Base-by-base conservation (phyloP, 495 filamentous ascomycete genomes). In the Durotheca rogersii region DNA sequence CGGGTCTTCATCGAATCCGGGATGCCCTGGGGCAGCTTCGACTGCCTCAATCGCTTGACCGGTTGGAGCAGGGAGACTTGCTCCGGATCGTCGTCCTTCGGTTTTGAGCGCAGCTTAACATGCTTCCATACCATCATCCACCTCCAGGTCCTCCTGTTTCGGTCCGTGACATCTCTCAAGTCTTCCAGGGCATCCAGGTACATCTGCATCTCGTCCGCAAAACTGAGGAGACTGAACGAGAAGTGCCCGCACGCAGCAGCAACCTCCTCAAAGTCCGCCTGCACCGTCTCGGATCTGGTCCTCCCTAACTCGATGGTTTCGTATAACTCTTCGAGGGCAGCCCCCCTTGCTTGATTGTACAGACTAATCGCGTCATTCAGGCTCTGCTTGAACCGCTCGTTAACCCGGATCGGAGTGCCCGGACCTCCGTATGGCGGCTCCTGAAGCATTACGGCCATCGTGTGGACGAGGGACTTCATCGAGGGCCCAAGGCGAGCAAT, bases 231-330 rank as follows among this genome's bases (percentile, higher is more conserved):
- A 14, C 87, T 90, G 60, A 90, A 95, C 61, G 85, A 88, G 64
- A 96, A 98, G 62, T 97, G 89, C 2, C 92, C 91, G 60, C 93
- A 98, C 34, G 89, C 92, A 4, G 93, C 93, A 21, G 90, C 89
- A 6, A 97, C 90, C 67, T 98, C 93, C 65, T 98, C 93, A 39
- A 95, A 86, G 62, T 96, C 93, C 4, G 93, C 93, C 51, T 92
- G 86, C n/a, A 88, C 73, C 31, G 84, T 84, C 23, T 87, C 73
- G 1, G 81, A 78, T 21, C 81, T 75, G 3, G 82, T 70, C 44
- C 79, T 80, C 30, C 81, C 78, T 16, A 88, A 71, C 42, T 89
- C 83, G 44, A 88, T 86, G 32, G 75, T 82, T 49, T 81, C 83
- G 67, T 97, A 96, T 10, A 98, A 74, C 40, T 82, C 72, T 41